Base-by-base conservation (phyloP, 495 filamentous ascomycete genomes). In the Bombardia bombarda region DNA sequence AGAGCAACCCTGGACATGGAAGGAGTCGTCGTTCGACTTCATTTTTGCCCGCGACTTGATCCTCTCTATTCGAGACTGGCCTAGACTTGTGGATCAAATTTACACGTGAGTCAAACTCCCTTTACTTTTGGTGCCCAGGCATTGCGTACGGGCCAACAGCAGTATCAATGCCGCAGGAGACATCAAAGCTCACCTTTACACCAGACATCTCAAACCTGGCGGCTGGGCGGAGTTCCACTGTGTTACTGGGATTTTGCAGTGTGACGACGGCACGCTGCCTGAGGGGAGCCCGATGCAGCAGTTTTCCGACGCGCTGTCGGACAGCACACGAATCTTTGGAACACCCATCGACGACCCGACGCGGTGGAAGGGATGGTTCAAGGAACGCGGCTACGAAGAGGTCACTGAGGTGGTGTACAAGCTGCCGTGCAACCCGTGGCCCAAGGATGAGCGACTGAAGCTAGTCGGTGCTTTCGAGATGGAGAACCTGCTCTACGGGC, bases 11-110 rank as follows among this genome's bases (percentile, higher is more conserved):
- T 83, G 76, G 77, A 61, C 69, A 5, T 79, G 70, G 57, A 46
- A 56, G 7, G 53, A 59, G 5, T 58, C 74, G 37, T 51, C 57
- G 37, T 84, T 84, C 53, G 83, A 86, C 63, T 81, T 79, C 43
- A 70, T 85, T 41, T 79, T 84, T 58, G 63, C 76, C 2, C 26
- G 26, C 26, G 26, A 28, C 26, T 13, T 28, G 6, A 28, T 28
- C 26, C 26, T 28, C 3, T 2, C 26, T 7, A 7, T 28, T 2
- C 26, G 26, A 2, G 26, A 28, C 26, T 28, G 26, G 26, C 26
- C 26, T 2, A 8, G 6, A 2, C 26, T 28, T 10, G 13, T 28
- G 9, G 2, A 2, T 13, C 26, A 28, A 28, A 28, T 6, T 69
- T 66, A 61, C 45, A 46, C 13, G 47, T 50, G n/a, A n/a, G n/a